phyloP scores from a whole-genome alignment of 805 yeast genomes.

The Wickerhamomyces queroliae region DNA sequence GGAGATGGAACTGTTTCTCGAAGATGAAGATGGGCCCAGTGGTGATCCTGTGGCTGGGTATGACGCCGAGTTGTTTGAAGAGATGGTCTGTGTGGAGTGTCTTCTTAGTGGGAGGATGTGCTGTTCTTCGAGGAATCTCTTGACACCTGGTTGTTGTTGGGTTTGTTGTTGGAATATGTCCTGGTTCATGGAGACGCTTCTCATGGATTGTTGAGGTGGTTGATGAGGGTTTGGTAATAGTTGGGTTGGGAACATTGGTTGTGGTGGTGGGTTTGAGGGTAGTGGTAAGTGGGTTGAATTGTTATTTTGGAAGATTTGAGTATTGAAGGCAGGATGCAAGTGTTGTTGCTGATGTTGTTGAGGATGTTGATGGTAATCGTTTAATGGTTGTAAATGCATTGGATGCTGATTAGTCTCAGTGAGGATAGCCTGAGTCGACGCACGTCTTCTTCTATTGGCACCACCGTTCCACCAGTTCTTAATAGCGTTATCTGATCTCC shows the following conservation, averaged over 20 bases:
- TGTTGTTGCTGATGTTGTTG: conserved; percentile 6
- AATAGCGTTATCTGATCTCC: conserved; percentile 85
- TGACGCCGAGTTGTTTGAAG: conserved; percentile 3
- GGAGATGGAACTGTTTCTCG: conserved; percentile 36
- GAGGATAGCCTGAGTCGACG: conserved; percentile 26
- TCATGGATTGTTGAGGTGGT: conserved; percentile 10
- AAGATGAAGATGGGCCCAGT: conserved; percentile 27
- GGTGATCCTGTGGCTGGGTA: conserved; percentile 31
- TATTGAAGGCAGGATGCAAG: conserved; percentile 12
- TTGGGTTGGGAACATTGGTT: conserved; percentile 14
- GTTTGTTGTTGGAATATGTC: conserved; percentile 20
- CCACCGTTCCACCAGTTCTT: conserved; percentile 98
- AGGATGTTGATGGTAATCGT: conserved; percentile 4
- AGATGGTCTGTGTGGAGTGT: conserved; percentile 23
- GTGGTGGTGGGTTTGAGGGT: not conserved
- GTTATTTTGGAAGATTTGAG: conserved; percentile 14
- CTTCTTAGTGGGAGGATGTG: conserved; percentile 20
- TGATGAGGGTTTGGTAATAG: too few relatives aligned
- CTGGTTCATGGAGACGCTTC: conserved; percentile 20
- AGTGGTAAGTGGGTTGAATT: conserved; percentile 2
- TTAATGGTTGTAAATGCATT: conserved; percentile 3
- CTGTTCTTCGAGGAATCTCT: conserved; percentile 22
- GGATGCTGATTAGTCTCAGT: conserved; percentile 1
- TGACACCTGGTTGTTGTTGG: conserved; percentile 22
- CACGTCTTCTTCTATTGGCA: conserved; percentile 72